Evolutionary conservation across 2,329 filamentous ascomycete genomes (phyloP).

Genomic region (Epichloe baconii): DNA sequence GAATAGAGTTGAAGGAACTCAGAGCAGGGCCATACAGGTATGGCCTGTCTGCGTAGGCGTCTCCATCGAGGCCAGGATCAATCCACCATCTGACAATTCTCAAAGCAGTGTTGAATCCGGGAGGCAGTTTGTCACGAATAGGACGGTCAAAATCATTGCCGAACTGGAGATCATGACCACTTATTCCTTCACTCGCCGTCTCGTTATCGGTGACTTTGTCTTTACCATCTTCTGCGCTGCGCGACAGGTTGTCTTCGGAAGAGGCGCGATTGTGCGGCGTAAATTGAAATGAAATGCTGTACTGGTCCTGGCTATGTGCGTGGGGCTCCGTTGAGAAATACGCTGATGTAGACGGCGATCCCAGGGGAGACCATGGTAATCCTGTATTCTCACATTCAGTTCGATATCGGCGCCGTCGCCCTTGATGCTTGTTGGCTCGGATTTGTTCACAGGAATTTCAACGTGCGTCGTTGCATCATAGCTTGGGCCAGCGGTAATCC

Average conservation of each 20-base stretch:
- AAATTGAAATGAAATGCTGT: slow-evolving; percentile 72
- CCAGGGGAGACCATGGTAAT: slow-evolving; percentile 57
- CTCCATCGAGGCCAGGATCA: slow-evolving; percentile 81
- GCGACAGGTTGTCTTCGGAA: slow-evolving; percentile 1
- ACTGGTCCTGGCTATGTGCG: slow-evolving; percentile 56
- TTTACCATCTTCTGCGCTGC: no score
- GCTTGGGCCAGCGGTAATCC: slow-evolving; percentile 65
- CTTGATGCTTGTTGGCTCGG: slow-evolving; percentile 48
- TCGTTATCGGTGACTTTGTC: slow-evolving; percentile 6
- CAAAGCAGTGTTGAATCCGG: slow-evolving; percentile 74
- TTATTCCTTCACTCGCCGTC: slow-evolving; percentile 34
- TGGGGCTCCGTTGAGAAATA: slow-evolving; percentile 69
- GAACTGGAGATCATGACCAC: slow-evolving; percentile 66
- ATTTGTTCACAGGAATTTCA: slow-evolving; percentile 61
- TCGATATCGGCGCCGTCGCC: slow-evolving; percentile 51
- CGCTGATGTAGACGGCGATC: slow-evolving; percentile 54
- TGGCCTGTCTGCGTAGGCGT: slow-evolving; percentile 75
- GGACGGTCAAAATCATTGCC: slow-evolving; percentile 93
- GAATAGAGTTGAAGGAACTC: slow-evolving; percentile 65
- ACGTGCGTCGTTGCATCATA: slow-evolving; percentile 65
- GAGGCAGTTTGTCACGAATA: slow-evolving; percentile 73
- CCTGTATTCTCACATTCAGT: slow-evolving; percentile 61
- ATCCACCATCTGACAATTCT: slow-evolving; percentile 81
- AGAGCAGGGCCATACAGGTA: slow-evolving; percentile 76
- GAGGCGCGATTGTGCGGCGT: slow-evolving; percentile 42